These are phyloP conservation scores for Breviolum minutum DNA, from an alignment of 73 alveolate genomes.

Conservation along the genomic window DNA sequence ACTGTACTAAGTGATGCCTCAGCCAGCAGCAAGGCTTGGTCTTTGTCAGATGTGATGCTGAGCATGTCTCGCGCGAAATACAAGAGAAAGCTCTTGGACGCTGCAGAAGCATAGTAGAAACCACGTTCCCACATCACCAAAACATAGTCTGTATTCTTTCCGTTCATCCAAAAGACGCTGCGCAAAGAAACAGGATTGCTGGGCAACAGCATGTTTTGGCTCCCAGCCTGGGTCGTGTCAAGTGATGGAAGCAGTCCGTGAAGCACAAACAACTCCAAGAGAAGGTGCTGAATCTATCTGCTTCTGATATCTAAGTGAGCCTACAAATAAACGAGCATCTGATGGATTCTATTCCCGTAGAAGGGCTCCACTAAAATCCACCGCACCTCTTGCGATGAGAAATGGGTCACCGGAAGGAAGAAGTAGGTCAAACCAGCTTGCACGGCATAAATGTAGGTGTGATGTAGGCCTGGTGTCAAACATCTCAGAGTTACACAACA, in stretches of 20 bases:
- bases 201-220: conserved; percentile 67
- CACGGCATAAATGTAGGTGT: conserved; percentile 55
- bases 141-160: not conserved
- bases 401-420: conserved; percentile 58
- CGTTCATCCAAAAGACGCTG: conserved; percentile 8
- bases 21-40: conserved; percentile 36
- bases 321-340: too few species aligned
- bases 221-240: not conserved
- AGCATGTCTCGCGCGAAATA: conserved; percentile 45
- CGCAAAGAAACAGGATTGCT: conserved; percentile 43
- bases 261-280: not conserved
- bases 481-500: not conserved
- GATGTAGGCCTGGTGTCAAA: conserved; percentile 25
- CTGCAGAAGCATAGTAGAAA: conserved; percentile 40
- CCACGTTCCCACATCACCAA: conserved; percentile 64
- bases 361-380: not conserved
- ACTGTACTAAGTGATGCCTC: conserved; percentile 23
- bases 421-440: conserved; percentile 38
- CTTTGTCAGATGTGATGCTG: not conserved
- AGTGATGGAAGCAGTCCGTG: too few species aligned
- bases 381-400: conserved; percentile 54
- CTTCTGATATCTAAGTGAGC: too few species aligned
- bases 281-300: not conserved
- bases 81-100: conserved; percentile 69
- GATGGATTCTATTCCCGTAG: too few species aligned